Evolutionary conservation across 257 asterid species (phyloP).

Genomic region (Ajuga chamaepitys): DNA sequence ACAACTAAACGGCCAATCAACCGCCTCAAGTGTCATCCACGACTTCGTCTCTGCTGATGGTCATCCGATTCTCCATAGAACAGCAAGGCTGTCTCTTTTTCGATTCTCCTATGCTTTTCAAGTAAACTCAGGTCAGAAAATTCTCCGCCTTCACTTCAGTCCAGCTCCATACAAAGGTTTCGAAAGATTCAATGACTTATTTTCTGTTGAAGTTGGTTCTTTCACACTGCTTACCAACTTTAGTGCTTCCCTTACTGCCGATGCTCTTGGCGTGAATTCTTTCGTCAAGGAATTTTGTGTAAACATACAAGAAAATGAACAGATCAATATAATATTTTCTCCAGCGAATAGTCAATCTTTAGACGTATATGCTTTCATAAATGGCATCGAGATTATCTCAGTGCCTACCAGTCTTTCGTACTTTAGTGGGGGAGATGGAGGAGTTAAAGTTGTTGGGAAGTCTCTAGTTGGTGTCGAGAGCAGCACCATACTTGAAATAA

Average conservation of each 20-base stretch:
- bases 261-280: slow-evolving; percentile 10
- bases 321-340: slow-evolving; percentile 5
- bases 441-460: slow-evolving; percentile 14
- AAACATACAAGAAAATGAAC: slow-evolving; percentile 8
- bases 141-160: slow-evolving; percentile 23
- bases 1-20: slow-evolving; percentile 23
- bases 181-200: slow-evolving; percentile 8
- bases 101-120: slow-evolving; percentile 17
- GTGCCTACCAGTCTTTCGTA: slow-evolving; percentile 12
- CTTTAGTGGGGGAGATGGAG: neutral
- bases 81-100: neutral
- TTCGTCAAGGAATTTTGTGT: slow-evolving; percentile 21
- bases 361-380: slow-evolving; percentile 25
- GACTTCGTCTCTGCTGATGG: slow-evolving; percentile 6
- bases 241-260: slow-evolving; percentile 24
- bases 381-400: slow-evolving; percentile 31
- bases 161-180: slow-evolving; percentile 10
- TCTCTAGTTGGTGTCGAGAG: slow-evolving; percentile 29
- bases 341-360: slow-evolving; percentile 7
- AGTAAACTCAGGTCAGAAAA: slow-evolving; percentile 26
- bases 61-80: slow-evolving; percentile 17
- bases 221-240: slow-evolving; percentile 22
- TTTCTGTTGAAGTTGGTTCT: slow-evolving; percentile 19
- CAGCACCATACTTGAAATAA: slow-evolving; percentile 37
- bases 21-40: slow-evolving; percentile 15